Percentiles rank a stretch among this genome's conserved stretches.
phyloP scores from a whole-genome alignment of 108 stramenopile species.

The Nitzschia palea region DNA sequence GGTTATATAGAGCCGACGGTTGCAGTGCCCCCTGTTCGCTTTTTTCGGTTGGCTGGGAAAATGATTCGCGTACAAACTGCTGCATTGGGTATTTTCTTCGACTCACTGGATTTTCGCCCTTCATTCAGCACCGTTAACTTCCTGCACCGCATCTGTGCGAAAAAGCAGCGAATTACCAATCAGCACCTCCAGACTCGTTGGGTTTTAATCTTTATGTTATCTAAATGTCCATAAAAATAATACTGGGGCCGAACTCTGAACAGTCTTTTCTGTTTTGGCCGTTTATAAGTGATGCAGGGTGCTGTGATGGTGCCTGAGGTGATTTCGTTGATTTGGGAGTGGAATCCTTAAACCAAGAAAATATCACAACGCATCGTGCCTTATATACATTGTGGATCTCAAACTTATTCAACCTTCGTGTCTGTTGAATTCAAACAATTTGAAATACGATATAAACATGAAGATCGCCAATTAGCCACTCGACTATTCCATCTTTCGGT shows the following conservation, averaged over 20 bases:
- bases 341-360: constrained; percentile 30
- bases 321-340: not conserved
- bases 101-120: too few species aligned
- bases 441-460: constrained; percentile 29
- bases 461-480: constrained; percentile 35
- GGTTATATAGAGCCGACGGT: too few species aligned
- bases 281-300: constrained; percentile 3
- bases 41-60: too few species aligned
- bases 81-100: too few species aligned
- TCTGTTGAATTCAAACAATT: constrained; percentile 9
- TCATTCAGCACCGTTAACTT: too few species aligned
- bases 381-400: constrained; percentile 18
- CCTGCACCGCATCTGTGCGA: too few species aligned
- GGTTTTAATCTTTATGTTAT: not conserved
- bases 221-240: not conserved
- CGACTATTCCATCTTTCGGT: constrained; percentile 4
- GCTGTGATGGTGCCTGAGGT: not conserved
- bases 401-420: constrained; percentile 5
- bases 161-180: too few species aligned
- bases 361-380: constrained; percentile 26
- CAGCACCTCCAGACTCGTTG: too few species aligned
- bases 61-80: too few species aligned
- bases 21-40: too few species aligned
- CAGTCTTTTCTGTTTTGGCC: constrained; percentile 25
- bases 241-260: constrained; percentile 1